Evolutionary conservation across 169 alveolate genomes (phyloP).

Genomic region (Eimeria acervulina): DNA sequence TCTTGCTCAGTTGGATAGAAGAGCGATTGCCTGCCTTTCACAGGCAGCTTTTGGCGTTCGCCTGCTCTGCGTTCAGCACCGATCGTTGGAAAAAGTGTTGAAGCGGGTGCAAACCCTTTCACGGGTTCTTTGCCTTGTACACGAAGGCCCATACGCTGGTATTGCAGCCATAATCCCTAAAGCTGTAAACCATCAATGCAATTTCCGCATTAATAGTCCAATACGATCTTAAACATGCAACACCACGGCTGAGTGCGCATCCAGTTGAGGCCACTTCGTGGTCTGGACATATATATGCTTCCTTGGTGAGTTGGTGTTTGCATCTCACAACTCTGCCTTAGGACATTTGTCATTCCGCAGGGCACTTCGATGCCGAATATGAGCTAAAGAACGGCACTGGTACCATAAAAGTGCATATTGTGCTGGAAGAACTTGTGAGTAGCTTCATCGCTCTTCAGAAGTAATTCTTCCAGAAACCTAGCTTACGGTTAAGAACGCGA

Average conservation of each 20-base stretch:
- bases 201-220: not conserved
- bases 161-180: not conserved
- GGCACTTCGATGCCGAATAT: not conserved
- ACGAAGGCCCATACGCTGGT: not conserved
- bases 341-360: not conserved
- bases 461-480: not conserved
- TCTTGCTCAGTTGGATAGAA: not conserved
- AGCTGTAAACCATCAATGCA: no score
- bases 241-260: not conserved
- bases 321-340: not conserved
- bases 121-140: not conserved
- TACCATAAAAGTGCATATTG: not conserved
- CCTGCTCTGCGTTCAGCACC: not conserved
- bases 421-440: not conserved
- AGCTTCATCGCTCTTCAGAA: no score
- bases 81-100: not conserved
- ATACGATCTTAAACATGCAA: not conserved
- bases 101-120: not conserved
- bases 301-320: not conserved
- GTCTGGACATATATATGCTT: not conserved
- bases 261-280: not conserved
- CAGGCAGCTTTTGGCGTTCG: not conserved
- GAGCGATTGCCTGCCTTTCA: not conserved
- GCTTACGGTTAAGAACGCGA: not conserved
- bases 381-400: not conserved